Evolutionary conservation across 2,329 filamentous ascomycete species (phyloP).

Genomic region (Arthrobotrys musiformis): DNA sequence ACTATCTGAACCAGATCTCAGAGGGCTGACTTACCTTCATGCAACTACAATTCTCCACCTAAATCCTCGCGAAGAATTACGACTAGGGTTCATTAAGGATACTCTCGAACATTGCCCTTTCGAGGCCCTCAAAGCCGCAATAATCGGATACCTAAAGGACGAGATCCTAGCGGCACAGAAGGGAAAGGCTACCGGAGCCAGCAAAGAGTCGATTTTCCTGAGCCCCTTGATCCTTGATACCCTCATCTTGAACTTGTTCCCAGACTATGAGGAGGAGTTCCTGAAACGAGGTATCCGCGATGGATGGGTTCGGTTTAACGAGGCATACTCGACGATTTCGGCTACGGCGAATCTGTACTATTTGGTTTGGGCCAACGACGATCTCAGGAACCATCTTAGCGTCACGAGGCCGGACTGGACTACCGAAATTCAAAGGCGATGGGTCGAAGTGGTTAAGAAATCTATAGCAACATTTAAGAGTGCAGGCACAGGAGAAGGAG

Average conservation of each 20-base stretch:
- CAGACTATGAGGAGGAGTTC: slow-evolving; percentile 56
- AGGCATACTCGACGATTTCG: slow-evolving; percentile 57
- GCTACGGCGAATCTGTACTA: slow-evolving; percentile 59
- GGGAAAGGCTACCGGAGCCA: slow-evolving; percentile 32
- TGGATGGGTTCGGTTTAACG: slow-evolving; percentile 57
- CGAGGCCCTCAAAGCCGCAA: slow-evolving; percentile 59
- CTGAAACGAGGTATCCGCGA: slow-evolving; percentile 41
- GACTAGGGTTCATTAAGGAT: slow-evolving; percentile 59
- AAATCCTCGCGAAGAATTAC: slow-evolving; percentile 58
- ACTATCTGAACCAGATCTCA: slow-evolving; percentile 56
- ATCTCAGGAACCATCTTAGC: slow-evolving; percentile 34
- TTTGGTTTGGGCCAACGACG: slow-evolving; percentile 56
- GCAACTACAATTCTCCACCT: slow-evolving; percentile 58
- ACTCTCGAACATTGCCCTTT: slow-evolving; percentile 61
- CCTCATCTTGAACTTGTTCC: slow-evolving; percentile 57
- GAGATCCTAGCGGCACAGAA: slow-evolving; percentile 58
- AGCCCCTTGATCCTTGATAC: slow-evolving; percentile 57
- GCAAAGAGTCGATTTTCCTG: slow-evolving; percentile 57
- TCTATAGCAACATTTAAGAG: slow-evolving; percentile 32
- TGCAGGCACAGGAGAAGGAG: background rate
- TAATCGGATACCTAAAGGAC: slow-evolving; percentile 60
- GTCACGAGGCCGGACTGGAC: slow-evolving; percentile 30
- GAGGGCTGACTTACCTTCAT: slow-evolving; percentile 58
- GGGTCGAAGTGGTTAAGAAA: slow-evolving; percentile 50
- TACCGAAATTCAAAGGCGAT: slow-evolving; percentile 42